Base-by-base conservation (phyloP, 768 basidiomycete genomes). In the Sistotremastrum niveocremeum region DNA sequence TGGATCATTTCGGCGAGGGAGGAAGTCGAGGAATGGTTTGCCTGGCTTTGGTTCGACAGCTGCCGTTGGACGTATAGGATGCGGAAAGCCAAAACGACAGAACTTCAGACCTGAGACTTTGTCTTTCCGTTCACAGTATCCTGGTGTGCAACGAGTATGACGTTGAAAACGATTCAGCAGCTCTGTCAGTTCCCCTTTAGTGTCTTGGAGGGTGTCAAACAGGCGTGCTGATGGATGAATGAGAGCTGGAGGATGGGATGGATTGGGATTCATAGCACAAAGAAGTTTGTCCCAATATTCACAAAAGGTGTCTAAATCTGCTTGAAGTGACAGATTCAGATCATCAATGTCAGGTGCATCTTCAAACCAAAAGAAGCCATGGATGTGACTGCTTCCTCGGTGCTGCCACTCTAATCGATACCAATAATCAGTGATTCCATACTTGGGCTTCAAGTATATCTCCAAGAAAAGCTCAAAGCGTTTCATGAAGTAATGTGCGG, bases 121-220 rank as follows among this genome's bases (percentile, higher is more conserved):
- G 5, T 51, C 37, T 33, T 50, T 52, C 1, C 48, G 34, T 35
- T 54, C 45, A 45, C 57, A 61, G 41, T 59, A 61, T 5, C 59
- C 53, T 5, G 56, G 44, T 37, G 43, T 50, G 41, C 60, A 60
- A n/a, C n/a, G n/a, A n/a, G 2, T 46, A 28, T 20, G 11, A 44
- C 7, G 11, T 34, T 34, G 31, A 31, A 44, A 28, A n/a, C 8
- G 31, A 44, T 44, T 10, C 33, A 44, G 33, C 11, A 44, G 11
- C 28, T 36, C 31, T 8, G 32, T 34, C 11, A 36, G 37, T 34
- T 44, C 43, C 37, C 10, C 37, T 34, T 44, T 33, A 33, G 11
- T n/a, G n/a, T n/a, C n/a, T n/a, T n/a, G n/a, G n/a, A n/a, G n/a
- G n/a, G n/a, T n/a, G n/a, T n/a, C n/a, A n/a, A n/a, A n/a, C n/a